phyloP scores from a whole-genome alignment of 345 rosid genomes.

The Passiflora organensis region DNA sequence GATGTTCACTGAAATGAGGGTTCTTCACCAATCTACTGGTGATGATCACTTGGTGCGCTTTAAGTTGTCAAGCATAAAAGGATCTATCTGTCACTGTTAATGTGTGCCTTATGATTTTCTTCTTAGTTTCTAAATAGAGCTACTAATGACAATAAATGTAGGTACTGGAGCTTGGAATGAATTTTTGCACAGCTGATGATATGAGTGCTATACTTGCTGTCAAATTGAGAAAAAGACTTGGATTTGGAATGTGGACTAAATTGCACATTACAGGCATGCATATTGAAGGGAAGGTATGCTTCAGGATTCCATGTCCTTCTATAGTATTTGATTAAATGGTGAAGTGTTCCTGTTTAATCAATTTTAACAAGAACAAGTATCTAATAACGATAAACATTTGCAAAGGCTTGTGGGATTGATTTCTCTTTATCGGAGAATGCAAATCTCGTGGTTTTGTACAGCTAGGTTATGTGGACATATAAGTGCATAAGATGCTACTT shows the following conservation, averaged over 20 bases:
- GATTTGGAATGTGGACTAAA: conserved; percentile 92
- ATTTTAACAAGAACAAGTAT: too few relatives aligned
- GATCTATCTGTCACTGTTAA: too few relatives aligned
- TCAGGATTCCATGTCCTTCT: too few relatives aligned
- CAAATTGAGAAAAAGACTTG: conserved; percentile 71
- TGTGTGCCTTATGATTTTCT: not conserved
- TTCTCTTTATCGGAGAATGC: too few relatives aligned
- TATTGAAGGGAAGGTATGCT: conserved; percentile 78
- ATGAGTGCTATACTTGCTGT: conserved; percentile 94
- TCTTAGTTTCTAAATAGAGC: conserved; percentile 1
- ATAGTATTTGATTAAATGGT: not conserved
- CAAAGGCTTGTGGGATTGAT: too few relatives aligned
- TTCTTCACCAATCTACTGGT: conserved; percentile 48
- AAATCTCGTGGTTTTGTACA: too few relatives aligned
- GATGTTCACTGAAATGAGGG: conserved; percentile 70
- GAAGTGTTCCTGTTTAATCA: too few relatives aligned
- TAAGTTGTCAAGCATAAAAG: not conserved
- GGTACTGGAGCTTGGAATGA: conserved; percentile 89
- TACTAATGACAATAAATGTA: conserved; percentile 32
- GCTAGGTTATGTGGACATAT: too few relatives aligned
- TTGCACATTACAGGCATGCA: conserved; percentile 94
- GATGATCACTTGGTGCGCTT: conserved; percentile 84
- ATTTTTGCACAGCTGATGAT: conserved; percentile 85
- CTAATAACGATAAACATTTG: too few relatives aligned
- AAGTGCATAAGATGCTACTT: too few relatives aligned